Evolutionary conservation across 495 filamentous ascomycete species (phyloP), one percentile per base, ranked within the genome.

Genomic region (Tuber aestivum): DNA sequence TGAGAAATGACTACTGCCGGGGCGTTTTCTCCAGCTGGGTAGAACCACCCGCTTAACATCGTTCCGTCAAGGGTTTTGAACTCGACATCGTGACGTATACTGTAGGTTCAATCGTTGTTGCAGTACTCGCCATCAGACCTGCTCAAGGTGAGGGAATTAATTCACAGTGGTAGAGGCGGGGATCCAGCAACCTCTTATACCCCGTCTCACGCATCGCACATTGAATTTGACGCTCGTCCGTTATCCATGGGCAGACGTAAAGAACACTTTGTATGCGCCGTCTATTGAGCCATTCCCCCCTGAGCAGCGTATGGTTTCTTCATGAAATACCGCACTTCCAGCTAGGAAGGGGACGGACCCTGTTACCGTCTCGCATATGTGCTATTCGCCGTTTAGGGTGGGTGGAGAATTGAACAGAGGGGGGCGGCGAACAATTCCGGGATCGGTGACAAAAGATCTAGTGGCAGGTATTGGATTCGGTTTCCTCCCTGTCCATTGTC

Each of bases 11-110:
- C 74, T 27, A 84, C 75, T 0, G 74, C 80, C n/a, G 83, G 80
- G 20, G 80, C 76, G 41, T 61, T 70, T 65, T 42, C 70, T 6
- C n/a, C 48, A 23, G 78, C 82, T 32, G 79, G 73, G 41, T 77
- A 82, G 69, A 83, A 77, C 78, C 82, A 84, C 41, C 83, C 83
- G 12, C 78, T 75, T 16, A 85, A 81, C 23, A 71, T 82, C 1
- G 82, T 70, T 7, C 84, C 81, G 78, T 76, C 85, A 20, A 79
- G 71, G 68, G 77, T 80, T 48, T 82, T 83, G 74, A 82, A 82
- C 42, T 81, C 74, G 35, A 83, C 77, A 32, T 83, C 76, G 42
- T 72, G 7, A 41, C 56, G 50, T n/a, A 18, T 41, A 69, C n/a
- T n/a, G n/a, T n/a, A 40, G 72, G 20, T 44, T 68, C 65, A 37